phyloP scores from a whole-genome alignment of 495 filamentous ascomycete species.

The Lasiosphaeriaceae sp. region DNA sequence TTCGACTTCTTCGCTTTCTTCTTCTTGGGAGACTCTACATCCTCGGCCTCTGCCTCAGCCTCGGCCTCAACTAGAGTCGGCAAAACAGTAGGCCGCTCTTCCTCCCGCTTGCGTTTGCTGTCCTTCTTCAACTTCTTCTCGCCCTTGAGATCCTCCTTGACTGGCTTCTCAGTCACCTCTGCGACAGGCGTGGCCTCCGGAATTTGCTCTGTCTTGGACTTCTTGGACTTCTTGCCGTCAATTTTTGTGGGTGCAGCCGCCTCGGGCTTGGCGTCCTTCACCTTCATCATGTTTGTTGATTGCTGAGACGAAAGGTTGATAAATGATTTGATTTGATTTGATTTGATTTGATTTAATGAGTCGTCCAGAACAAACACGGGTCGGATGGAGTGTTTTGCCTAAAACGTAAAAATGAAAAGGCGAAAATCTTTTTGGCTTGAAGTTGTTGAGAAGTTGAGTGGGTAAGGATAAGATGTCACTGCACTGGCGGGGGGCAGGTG shows the following conservation, averaged over 20 bases:
- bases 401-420: too few species aligned
- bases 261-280: conserved; percentile 28
- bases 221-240: conserved; percentile 20
- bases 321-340: not conserved
- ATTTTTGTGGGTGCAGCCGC: not conserved
- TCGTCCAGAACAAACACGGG: too few species aligned
- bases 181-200: too few species aligned
- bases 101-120: conserved; percentile 12
- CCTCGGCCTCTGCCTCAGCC: not conserved
- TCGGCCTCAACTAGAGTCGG: not conserved
- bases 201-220: not conserved
- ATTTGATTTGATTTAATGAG: too few species aligned
- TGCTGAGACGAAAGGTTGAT: not conserved
- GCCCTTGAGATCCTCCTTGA: too few species aligned
- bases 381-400: too few species aligned
- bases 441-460: not conserved
- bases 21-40: conserved; percentile 2
- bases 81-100: not conserved
- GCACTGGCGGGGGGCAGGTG: too few species aligned
- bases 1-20: conserved; percentile 14
- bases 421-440: too few species aligned
- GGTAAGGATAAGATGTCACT: not conserved
- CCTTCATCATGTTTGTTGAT: conserved; percentile 3
- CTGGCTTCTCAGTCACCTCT: too few species aligned
- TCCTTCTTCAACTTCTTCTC: too few species aligned